Evolutionary conservation across 768 basidiomycete species (phyloP).

Genomic region (Aureoboletus auriporus): DNA sequence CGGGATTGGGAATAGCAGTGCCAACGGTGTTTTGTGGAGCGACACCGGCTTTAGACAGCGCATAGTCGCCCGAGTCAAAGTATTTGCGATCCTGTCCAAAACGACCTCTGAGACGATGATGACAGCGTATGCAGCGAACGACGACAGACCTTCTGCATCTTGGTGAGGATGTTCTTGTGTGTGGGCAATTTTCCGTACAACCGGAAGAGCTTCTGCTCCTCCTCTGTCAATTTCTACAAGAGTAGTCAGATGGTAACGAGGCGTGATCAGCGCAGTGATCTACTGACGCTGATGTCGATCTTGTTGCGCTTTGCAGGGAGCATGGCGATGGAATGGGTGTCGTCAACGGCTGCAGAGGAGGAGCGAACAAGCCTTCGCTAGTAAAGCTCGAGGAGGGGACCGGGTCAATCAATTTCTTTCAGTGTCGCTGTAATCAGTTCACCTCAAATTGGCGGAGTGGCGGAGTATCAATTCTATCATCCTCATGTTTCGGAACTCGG

Average conservation of each 20-base stretch:
- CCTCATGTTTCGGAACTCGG: slow-evolving; percentile 33
- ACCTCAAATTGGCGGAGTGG: slow-evolving; percentile 22
- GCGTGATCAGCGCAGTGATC: slow-evolving; percentile 2
- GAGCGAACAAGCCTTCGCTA: slow-evolving; percentile 20
- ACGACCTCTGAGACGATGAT: slow-evolving; percentile 4
- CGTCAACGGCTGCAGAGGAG: slow-evolving; percentile 18
- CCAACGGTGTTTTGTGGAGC: slow-evolving; percentile 87
- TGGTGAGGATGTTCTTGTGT: slow-evolving; percentile 88
- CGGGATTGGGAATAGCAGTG: slow-evolving; percentile 96
- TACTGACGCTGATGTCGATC: slow-evolving; percentile 86
- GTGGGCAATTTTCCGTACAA: slow-evolving; percentile 93
- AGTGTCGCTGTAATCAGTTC: slow-evolving; percentile 16
- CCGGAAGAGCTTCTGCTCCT: slow-evolving; percentile 92
- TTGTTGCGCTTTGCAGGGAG: slow-evolving; percentile 82
- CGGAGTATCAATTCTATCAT: slow-evolving; percentile 20
- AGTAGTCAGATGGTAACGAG: slow-evolving; percentile 16
- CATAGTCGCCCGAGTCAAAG: slow-evolving; percentile 99
- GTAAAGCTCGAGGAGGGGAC: background rate
- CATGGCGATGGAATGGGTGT: slow-evolving; percentile 41
- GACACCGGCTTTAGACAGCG: slow-evolving; percentile 91
- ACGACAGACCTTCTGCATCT: slow-evolving; percentile 85
- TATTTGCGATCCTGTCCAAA: slow-evolving; percentile 87
- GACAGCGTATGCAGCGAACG: background rate
- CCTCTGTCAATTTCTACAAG: slow-evolving; percentile 68
- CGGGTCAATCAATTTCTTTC: slow-evolving; percentile 8